phyloP scores from a whole-genome alignment of 768 basidiomycete species.

The Mycena leptocephala region DNA sequence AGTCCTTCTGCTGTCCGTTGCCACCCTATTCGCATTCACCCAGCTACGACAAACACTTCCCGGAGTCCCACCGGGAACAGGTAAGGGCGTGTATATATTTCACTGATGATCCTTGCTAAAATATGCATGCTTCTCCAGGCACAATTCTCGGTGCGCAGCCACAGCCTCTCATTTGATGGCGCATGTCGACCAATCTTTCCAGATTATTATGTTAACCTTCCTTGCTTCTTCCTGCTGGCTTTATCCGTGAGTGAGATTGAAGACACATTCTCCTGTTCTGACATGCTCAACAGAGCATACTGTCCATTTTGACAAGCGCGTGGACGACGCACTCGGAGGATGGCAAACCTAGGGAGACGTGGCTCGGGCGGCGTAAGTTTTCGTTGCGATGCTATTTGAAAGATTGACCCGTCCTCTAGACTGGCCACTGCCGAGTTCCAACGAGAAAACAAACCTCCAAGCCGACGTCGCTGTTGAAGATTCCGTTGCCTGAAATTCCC shows the following conservation, averaged over 20 bases:
- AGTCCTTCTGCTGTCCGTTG: background rate
- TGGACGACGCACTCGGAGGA: background rate
- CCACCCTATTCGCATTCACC: background rate
- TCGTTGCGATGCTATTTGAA: too few relatives aligned
- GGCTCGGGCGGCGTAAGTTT: background rate
- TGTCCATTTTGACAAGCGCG: background rate
- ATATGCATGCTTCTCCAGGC: background rate
- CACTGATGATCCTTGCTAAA: background rate
- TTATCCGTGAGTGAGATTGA: background rate
- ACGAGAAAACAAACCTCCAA: too few relatives aligned
- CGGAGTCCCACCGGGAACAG: background rate
- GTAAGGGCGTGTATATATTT: background rate
- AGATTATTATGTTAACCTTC: slow-evolving; percentile 1
- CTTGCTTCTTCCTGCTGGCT: slow-evolving; percentile 1
- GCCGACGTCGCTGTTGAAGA: too few relatives aligned
- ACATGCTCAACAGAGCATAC: background rate
- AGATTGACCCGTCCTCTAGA: too few relatives aligned
- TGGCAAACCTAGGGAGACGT: background rate
- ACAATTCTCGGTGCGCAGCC: background rate
- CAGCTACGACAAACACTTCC: background rate
- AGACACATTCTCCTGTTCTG: too few relatives aligned
- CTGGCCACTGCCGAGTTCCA: too few relatives aligned
- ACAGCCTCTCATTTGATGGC: too few relatives aligned
- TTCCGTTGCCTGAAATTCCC: too few relatives aligned
- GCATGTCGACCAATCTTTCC: background rate